These are phyloP conservation scores for Aspergillus intermedius DNA, from an alignment of 2,329 filamentous ascomycete genomes.

Conservation along the genomic window DNA sequence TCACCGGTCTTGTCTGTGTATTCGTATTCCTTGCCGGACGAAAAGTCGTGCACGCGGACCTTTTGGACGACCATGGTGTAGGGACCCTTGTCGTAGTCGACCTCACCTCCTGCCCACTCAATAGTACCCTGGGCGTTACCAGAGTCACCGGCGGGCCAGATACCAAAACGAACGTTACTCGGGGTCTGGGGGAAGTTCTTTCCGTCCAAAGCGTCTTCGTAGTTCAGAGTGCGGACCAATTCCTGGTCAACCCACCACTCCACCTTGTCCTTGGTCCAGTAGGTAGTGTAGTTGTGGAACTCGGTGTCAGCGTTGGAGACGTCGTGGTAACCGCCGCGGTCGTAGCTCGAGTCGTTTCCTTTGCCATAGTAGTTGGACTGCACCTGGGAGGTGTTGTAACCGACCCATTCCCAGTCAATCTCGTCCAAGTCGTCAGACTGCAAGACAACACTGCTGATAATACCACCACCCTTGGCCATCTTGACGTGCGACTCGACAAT, in stretches of 20 bases:
- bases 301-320: constrained; percentile 51
- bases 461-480: constrained; percentile 65
- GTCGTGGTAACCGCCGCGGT: constrained; percentile 72
- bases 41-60: constrained; percentile 52
- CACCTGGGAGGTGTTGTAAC: constrained; percentile 31
- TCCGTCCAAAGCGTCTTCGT: constrained; percentile 51
- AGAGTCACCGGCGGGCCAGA: constrained; percentile 58
- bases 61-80: constrained; percentile 69
- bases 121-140: constrained; percentile 43
- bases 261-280: constrained; percentile 61
- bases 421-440: constrained; percentile 80
- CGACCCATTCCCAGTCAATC: constrained; percentile 61
- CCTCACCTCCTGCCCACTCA: constrained; percentile 63
- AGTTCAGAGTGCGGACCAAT: constrained; percentile 55
- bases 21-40: constrained; percentile 58
- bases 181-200: constrained; percentile 65
- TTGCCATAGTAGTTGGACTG: constrained; percentile 98
- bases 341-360: constrained; percentile 67
- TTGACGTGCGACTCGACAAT: constrained; percentile 72
- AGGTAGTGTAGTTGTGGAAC: constrained; percentile 48
- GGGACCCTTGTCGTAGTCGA: constrained; percentile 59
- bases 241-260: constrained; percentile 61
- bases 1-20: constrained; percentile 57
- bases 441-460: constrained; percentile 76
- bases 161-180: constrained; percentile 63